Percentiles rank a stretch among this genome's conserved stretches.
phyloP scores from a whole-genome alignment of 2,329 filamentous ascomycete species.

The Capronia coronata region DNA sequence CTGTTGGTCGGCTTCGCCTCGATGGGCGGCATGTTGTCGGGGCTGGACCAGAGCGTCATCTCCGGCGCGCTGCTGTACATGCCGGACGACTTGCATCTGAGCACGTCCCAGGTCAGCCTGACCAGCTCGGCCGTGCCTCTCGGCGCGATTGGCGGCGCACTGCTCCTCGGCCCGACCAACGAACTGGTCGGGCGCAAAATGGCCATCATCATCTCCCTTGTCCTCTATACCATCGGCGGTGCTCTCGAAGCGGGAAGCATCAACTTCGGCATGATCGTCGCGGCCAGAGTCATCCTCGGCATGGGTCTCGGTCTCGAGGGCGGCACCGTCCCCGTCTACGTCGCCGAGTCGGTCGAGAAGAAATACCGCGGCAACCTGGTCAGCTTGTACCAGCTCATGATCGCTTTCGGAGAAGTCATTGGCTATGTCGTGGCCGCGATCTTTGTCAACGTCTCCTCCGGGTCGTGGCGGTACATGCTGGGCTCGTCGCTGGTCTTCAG shows the following conservation, averaged over 20 bases:
- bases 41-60: slow-evolving; percentile 67
- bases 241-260: slow-evolving; percentile 62
- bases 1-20: slow-evolving; percentile 64
- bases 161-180: slow-evolving; percentile 61
- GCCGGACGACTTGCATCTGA: slow-evolving; percentile 52
- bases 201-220: slow-evolving; percentile 62
- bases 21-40: slow-evolving; percentile 66
- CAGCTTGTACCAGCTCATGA: slow-evolving; percentile 69
- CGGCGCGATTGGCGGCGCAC: slow-evolving; percentile 62
- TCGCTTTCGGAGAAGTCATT: slow-evolving; percentile 66
- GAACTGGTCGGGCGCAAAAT: slow-evolving; percentile 61
- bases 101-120: slow-evolving; percentile 54
- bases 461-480: slow-evolving; percentile 68
- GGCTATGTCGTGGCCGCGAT: slow-evolving; percentile 68
- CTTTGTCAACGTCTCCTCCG: slow-evolving; percentile 57
- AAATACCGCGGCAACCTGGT: slow-evolving; percentile 65
- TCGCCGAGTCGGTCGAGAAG: slow-evolving; percentile 64
- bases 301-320: slow-evolving; percentile 64
- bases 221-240: slow-evolving; percentile 64
- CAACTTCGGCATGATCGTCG: slow-evolving; percentile 65
- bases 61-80: slow-evolving; percentile 64
- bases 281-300: slow-evolving; percentile 62
- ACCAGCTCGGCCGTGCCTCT: slow-evolving; percentile 67
- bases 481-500: slow-evolving; percentile 66
- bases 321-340: slow-evolving; percentile 68